phyloP scores from a whole-genome alignment of 768 basidiomycete species.

The Cystobasidiopsis lactophilus region DNA sequence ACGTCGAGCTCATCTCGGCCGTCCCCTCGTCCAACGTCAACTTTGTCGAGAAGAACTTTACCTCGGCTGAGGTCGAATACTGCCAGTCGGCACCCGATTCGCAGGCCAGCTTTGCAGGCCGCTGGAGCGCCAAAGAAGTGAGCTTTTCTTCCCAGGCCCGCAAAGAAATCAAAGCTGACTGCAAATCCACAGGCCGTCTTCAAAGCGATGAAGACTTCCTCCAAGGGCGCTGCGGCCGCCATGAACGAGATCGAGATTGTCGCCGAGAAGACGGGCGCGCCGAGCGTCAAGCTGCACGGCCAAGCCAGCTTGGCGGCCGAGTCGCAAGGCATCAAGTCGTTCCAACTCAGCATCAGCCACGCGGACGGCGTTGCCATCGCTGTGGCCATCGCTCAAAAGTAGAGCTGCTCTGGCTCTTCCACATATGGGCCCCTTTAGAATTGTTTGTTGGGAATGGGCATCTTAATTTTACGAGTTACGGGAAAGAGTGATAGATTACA shows the following conservation, averaged over 20 bases:
- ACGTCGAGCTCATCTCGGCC: conserved; percentile 46
- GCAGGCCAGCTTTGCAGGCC: conserved; percentile 74
- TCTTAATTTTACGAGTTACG: no score
- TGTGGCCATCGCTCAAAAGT: conserved; percentile 10
- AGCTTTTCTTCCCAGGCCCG: conserved; percentile 1
- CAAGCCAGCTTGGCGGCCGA: conserved; percentile 53
- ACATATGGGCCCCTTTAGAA: no score
- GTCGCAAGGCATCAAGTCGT: conserved; percentile 45
- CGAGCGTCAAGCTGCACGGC: conserved; percentile 52
- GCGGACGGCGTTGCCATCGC: conserved; percentile 16
- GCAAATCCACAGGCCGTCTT: conserved; percentile 32
- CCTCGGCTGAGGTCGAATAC: conserved; percentile 63
- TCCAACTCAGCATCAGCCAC: conserved; percentile 74
- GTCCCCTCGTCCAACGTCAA: conserved; percentile 72
- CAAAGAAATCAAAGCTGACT: no score
- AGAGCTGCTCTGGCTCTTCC: no score
- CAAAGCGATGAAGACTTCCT: conserved; percentile 75
- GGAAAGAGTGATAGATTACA: no score
- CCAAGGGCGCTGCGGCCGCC: conserved; percentile 77
- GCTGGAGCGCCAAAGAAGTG: conserved; percentile 85
- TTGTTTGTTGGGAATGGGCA: no score
- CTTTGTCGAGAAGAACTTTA: conserved; percentile 84
- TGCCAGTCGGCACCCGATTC: conserved; percentile 69
- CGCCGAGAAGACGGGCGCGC: conserved; percentile 42
- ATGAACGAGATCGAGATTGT: conserved; percentile 96